Base-by-base conservation (phyloP, 345 rosid genomes). In the Sonneratia alba region DNA sequence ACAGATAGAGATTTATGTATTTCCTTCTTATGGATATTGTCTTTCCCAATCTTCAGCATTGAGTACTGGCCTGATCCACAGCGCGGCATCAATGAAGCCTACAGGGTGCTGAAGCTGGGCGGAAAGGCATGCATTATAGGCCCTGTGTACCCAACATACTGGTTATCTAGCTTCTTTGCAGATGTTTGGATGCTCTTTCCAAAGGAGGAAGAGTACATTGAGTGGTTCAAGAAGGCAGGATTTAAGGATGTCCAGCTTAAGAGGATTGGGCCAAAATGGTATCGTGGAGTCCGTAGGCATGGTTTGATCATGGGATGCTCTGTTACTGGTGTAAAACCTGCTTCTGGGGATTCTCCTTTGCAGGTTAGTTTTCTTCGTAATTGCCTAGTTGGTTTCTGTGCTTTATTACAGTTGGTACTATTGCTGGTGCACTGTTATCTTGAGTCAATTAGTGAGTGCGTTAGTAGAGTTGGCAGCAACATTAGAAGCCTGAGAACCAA, bases 31-130 rank as follows among this genome's bases (percentile, higher is more conserved):
- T 62, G 38, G 38, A 68, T 76, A 61, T 18, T 37, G 49, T 27
- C 48, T 61, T 62, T 13, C 14, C 63, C 38, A 34, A 36, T 73
- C 32, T 78, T 74, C 85, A 95, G 99, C 78, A 95, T 95, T 22
- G 99, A 95, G 88, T 95, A 95, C 82, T 95, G 99, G 99, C 99
- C 99, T 36, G 98, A 95, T 74, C 99, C 98, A 3, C 98, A 90
- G 79, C 88, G 99, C 36, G 99, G 99, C 48, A 92, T 95, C 70
- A 90, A 75, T 79, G 99, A 92, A 86, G 99, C 98, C 24, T 95
- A 95, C 82, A 88, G 99, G 68, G 97, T 95, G 48, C 77, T 95
- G 86, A 95, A 92, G 77, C 83, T 85, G 34, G 97, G 97, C 70
- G 98, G 97, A 15, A 92, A 92, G 76, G 98, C 97, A 47, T 95